Evolutionary conservation across 176 grass and related monocot species (phyloP).

Genomic region (Oryza longistaminata): DNA sequence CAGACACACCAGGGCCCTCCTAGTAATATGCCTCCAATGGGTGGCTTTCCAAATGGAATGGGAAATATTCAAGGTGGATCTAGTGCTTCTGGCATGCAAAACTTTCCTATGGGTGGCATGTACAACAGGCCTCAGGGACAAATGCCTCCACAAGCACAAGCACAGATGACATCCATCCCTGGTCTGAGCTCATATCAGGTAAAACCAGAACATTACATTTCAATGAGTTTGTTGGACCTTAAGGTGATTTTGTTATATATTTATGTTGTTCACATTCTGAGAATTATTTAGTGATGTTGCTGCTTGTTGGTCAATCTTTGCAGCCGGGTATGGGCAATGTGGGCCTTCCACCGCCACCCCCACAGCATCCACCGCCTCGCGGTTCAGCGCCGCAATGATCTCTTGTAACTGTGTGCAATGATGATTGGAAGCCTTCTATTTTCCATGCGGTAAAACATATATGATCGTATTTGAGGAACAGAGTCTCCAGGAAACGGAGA

Average conservation of each 20-base stretch:
- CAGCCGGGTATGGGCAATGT: conserved; percentile 80
- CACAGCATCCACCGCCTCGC: conserved; percentile 56
- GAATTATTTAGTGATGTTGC: not conserved
- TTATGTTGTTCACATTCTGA: not conserved
- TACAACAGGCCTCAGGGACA: conserved; percentile 83
- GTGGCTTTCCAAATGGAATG: conserved; percentile 77
- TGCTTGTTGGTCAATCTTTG: conserved; percentile 29
- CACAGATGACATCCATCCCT: conserved; percentile 60
- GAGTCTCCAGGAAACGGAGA: not conserved
- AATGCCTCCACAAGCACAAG: conserved; percentile 64
- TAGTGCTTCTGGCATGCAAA: conserved; percentile 65
- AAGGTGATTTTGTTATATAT: not conserved
- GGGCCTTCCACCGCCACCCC: conserved; percentile 57
- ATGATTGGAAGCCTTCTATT: conserved; percentile 6
- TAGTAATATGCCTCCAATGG: conserved; percentile 69
- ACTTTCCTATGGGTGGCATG: conserved; percentile 73
- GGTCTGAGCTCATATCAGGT: conserved; percentile 83
- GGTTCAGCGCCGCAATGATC: conserved; percentile 62
- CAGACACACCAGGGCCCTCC: conserved; percentile 60
- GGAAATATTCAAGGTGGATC: conserved; percentile 63
- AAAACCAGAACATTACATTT: not conserved
- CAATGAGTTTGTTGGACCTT: not conserved
- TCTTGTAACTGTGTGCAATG: not conserved
- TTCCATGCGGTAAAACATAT: not conserved
- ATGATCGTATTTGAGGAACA: not conserved